These are phyloP conservation scores for Pholiota microspora DNA, from an alignment of 768 basidiomycete species.

Conservation along the genomic window DNA sequence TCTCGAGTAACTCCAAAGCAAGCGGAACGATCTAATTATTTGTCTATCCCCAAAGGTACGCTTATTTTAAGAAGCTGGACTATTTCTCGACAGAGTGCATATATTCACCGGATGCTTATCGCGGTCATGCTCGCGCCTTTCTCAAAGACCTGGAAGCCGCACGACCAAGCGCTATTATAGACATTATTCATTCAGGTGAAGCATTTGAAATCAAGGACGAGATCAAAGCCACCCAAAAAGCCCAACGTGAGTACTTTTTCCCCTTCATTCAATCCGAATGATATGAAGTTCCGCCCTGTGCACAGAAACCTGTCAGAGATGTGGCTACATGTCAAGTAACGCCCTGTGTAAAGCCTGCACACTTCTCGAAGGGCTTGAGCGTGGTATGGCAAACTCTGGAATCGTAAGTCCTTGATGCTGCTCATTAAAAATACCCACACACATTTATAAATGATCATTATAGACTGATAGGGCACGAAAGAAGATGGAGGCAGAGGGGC, in stretches of 20 bases:
- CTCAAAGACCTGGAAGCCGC: slow-evolving; percentile 95
- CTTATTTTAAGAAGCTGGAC: slow-evolving; percentile 98
- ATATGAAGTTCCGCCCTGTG: slow-evolving; percentile 2
- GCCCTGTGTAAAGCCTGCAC: slow-evolving; percentile 96
- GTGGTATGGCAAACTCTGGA: slow-evolving; percentile 66
- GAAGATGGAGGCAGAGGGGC: slow-evolving; percentile 56
- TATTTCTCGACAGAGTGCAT: slow-evolving; percentile 99
- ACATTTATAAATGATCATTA: slow-evolving; percentile 1
- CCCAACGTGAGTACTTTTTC: slow-evolving; percentile 63
- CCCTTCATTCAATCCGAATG: slow-evolving; percentile 6
- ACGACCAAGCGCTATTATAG: slow-evolving; percentile 92
- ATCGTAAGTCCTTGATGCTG: slow-evolving; percentile 45
- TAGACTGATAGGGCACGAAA: slow-evolving; percentile 70
- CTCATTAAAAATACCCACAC: slow-evolving; percentile 5
- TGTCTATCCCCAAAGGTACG: slow-evolving; percentile 68
- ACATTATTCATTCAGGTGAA: slow-evolving; percentile 96
- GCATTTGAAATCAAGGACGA: slow-evolving; percentile 85
- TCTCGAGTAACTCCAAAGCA: slow-evolving; percentile 9
- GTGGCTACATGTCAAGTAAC: slow-evolving; percentile 96
- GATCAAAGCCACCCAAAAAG: slow-evolving; percentile 79
- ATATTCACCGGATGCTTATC: slow-evolving; percentile 97
- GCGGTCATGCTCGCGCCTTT: slow-evolving; percentile 92
- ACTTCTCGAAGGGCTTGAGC: slow-evolving; percentile 85
- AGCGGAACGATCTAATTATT: too few species aligned
- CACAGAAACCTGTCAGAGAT: slow-evolving; percentile 85